A percentile compares a stretch with the other conserved stretches of the same genome.
Evolutionary conservation across 768 basidiomycete species (phyloP).

Genomic region (Sistotremastrum niveocremeum): DNA sequence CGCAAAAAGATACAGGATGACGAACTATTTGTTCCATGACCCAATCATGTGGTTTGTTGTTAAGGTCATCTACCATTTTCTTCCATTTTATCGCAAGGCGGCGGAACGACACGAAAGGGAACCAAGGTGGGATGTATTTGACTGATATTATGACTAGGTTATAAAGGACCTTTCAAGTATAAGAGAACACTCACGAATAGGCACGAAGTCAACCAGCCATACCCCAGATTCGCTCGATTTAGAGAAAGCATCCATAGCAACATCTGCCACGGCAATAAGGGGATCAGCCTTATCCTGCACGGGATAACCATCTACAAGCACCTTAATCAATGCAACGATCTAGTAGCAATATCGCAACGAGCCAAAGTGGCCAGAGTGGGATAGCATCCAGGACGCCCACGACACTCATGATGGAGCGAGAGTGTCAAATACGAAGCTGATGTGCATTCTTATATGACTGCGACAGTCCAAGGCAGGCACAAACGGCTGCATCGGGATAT

Average conservation of each 20-base stretch:
- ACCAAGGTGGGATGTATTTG: conserved; percentile 20
- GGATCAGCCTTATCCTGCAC: conserved; percentile 20
- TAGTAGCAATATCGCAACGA: too few relatives aligned
- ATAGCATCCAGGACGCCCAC: too few relatives aligned
- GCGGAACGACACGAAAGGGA: conserved; percentile 17
- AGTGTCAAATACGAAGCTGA: too few relatives aligned
- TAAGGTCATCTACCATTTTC: not conserved
- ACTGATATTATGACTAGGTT: conserved; percentile 10
- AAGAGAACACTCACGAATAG: conserved; percentile 12
- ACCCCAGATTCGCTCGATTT: conserved; percentile 16
- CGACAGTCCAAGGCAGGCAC: too few relatives aligned
- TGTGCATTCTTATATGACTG: too few relatives aligned
- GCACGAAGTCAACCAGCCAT: conserved; percentile 19
- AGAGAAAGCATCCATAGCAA: conserved; percentile 14
- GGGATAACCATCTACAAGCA: conserved; percentile 12
- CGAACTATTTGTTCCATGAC: conserved; percentile 21
- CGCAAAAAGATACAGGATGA: conserved; percentile 3
- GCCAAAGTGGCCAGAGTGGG: too few relatives aligned
- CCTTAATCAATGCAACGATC: too few relatives aligned
- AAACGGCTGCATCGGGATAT: too few relatives aligned
- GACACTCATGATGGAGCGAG: too few relatives aligned
- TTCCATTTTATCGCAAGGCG: conserved; percentile 10
- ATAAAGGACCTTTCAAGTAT: not conserved
- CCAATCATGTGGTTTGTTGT: conserved; percentile 1
- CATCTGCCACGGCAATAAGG: conserved; percentile 22